These are phyloP conservation scores for Pichia pseudocactophila DNA, from an alignment of 805 yeast genomes.

Conservation along the genomic window DNA sequence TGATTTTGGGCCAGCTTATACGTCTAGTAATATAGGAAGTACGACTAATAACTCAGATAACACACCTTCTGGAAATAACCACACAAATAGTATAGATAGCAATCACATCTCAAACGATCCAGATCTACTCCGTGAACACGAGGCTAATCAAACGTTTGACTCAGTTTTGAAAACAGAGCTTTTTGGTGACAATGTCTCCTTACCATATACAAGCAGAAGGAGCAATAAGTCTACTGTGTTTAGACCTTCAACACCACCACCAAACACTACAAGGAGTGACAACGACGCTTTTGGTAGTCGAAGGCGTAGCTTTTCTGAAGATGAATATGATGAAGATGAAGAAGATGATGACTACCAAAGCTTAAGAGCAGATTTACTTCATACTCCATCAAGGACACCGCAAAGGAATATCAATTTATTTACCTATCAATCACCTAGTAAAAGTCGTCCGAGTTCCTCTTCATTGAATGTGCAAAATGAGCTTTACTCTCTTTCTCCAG, in stretches of 20 bases:
- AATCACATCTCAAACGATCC: constrained; percentile 37
- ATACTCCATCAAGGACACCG: constrained; percentile 29
- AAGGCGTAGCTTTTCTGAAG: neutral
- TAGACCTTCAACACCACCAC: constrained; percentile 20
- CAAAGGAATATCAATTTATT: constrained; percentile 42
- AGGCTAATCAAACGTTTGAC: constrained; percentile 81
- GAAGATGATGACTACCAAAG: neutral
- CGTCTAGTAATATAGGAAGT: neutral
- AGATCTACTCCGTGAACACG: constrained; percentile 62
- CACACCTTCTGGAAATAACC: neutral
- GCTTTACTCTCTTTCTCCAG: constrained; percentile 75
- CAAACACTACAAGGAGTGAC: neutral
- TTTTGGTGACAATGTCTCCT: constrained; percentile 79
- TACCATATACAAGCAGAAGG: constrained; percentile 11
- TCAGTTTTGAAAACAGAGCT: constrained; percentile 81
- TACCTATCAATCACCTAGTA: constrained; percentile 66
- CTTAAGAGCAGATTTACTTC: constrained; percentile 16
- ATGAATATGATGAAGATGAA: neutral
- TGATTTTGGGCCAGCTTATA: constrained; percentile 26
- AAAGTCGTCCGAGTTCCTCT: constrained; percentile 52
- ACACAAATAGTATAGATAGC: neutral
- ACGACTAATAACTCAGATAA: neutral
- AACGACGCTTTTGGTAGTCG: neutral
- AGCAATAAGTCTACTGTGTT: neutral
- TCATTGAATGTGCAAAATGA: constrained; percentile 58